A percentile compares a stretch with the other conserved stretches of the same genome.
Conservation (phyloP, 2,329 filamentous ascomycete species). For the Clonostachys byssicola region DNA sequence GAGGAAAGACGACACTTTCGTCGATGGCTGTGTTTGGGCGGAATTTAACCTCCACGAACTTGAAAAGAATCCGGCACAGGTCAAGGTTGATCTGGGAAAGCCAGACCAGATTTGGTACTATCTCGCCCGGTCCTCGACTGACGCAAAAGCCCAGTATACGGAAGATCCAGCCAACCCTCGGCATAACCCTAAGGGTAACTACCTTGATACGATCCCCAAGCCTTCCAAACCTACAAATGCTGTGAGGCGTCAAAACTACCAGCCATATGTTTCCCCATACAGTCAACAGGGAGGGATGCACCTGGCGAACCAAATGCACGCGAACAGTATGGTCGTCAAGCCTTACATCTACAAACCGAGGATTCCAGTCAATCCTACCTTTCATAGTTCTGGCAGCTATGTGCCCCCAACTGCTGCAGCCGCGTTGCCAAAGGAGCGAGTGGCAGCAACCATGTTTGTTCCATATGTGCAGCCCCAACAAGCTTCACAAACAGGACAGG, state of each 20-base stretch:
- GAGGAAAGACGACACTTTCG: conserved; percentile 61
- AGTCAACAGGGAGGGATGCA: too few species aligned
- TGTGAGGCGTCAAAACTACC: too few species aligned
- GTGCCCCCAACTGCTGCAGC: conserved; percentile 11
- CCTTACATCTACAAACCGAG: conserved; percentile 51
- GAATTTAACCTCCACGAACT: conserved; percentile 70
- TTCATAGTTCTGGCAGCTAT: conserved; percentile 11
- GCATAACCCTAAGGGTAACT: conserved; percentile 68
- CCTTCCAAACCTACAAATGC: conserved; percentile 25
- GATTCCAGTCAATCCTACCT: conserved; percentile 20
- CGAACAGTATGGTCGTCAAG: conserved; percentile 16
- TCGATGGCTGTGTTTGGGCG: conserved; percentile 67
- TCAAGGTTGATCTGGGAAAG: conserved; percentile 68
- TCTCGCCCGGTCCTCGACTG: conserved; percentile 79
- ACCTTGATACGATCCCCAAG: conserved; percentile 64
- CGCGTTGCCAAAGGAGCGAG: neutral
- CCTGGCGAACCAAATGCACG: too few species aligned
- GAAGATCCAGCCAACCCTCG: conserved; percentile 60
- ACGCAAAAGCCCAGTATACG: conserved; percentile 87
- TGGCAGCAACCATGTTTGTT: too few species aligned
- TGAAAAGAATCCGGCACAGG: conserved; percentile 50
- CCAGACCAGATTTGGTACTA: conserved; percentile 84
- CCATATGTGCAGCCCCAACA: too few species aligned
- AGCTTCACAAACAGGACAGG: neutral
- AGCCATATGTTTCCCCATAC: too few species aligned